Base-by-base conservation (phyloP, 1,139 yeast species). In the Spathaspora sp. region DNA sequence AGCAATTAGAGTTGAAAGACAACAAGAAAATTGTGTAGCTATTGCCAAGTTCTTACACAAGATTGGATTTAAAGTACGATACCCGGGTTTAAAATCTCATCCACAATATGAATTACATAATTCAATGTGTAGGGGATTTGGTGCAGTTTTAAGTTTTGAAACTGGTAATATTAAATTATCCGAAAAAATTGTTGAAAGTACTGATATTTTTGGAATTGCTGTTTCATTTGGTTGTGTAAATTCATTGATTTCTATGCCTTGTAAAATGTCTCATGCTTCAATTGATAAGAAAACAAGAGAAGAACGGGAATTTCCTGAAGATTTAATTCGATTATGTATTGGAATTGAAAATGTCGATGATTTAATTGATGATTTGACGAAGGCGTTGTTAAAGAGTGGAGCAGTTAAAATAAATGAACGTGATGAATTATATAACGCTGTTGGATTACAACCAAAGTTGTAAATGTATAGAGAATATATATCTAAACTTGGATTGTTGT, bases 251-350 rank as follows among this genome's bases (percentile, higher is more conserved):
- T 86, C 95, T 41, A 81, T 90, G 86, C 97, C 97, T 10, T 89
- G 97, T 66, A 82, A 82, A 65, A 90, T 90, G 97, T 88, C 96
- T 2, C 97, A 90, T 62, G 97, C 97, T n/a, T 85, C 96, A 5
- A 90, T 91, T 53, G 97, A 89, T 59, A 86, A 90, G 34, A 82
- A 87, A 59, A 84, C 90, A 7, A 80, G 97, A 63, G 84, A 84
- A 49, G 96, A 87, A 65, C 80, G 97, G 61, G 89, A 84, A 37
- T 84, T 90, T 68, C 97, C 97, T 2, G 97, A 90, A 65, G 97
- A 91, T 64, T 74, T 90, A 59, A 83, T 90, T 57, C 78, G 97
- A 57, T 76, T 90, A 49, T 90, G 97, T 64, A 84, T 90, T 45
- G 97, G 97, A 47, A 90, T 87, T 51, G 95, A 87, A 61, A 81